Evolutionary conservation across 768 basidiomycete genomes (phyloP).

Genomic region (Podaxis sp.): DNA sequence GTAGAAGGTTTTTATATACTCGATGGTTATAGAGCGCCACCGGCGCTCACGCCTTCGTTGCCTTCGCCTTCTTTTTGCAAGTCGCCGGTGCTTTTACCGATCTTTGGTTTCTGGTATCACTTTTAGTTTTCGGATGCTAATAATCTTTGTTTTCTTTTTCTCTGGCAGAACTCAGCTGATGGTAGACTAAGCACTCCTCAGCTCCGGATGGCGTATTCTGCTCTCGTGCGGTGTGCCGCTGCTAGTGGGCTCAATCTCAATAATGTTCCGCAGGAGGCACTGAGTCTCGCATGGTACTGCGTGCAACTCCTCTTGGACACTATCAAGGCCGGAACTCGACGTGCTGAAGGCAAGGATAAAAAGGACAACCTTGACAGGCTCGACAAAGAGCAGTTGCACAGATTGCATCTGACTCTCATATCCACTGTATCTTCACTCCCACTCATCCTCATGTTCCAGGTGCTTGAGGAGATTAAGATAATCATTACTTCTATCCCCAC

Average conservation of each 20-base stretch:
- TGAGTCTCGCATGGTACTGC: conserved; percentile 68
- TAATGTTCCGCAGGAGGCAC: conserved; percentile 23
- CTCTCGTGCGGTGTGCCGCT: conserved; percentile 62
- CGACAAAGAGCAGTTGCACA: conserved; percentile 38
- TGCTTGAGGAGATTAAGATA: conserved; percentile 47
- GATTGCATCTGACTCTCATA: conserved; percentile 63
- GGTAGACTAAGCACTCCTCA: conserved; percentile 62
- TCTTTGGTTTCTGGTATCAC: not conserved
- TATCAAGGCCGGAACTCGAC: conserved; percentile 31
- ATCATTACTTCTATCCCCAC: conserved; percentile 28
- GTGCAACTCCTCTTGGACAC: conserved; percentile 52
- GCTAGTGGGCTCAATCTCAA: conserved; percentile 29
- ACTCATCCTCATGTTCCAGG: conserved; percentile 49
- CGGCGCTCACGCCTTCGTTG: not conserved
- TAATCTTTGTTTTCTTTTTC: conserved; percentile 5
- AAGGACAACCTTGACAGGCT: conserved; percentile 3
- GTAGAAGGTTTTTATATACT: not conserved
- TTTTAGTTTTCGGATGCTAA: not conserved
- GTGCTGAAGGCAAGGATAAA: not conserved
- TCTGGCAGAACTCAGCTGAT: conserved; percentile 57
- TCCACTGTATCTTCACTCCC: conserved; percentile 66
- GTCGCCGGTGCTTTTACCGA: not conserved
- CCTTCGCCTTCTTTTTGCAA: not conserved
- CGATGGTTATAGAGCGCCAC: not conserved
- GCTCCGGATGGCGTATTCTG: conserved; percentile 71